Evolutionary conservation across 169 alveolate genomes (phyloP).

Genomic region (Sarcocystis neurona): DNA sequence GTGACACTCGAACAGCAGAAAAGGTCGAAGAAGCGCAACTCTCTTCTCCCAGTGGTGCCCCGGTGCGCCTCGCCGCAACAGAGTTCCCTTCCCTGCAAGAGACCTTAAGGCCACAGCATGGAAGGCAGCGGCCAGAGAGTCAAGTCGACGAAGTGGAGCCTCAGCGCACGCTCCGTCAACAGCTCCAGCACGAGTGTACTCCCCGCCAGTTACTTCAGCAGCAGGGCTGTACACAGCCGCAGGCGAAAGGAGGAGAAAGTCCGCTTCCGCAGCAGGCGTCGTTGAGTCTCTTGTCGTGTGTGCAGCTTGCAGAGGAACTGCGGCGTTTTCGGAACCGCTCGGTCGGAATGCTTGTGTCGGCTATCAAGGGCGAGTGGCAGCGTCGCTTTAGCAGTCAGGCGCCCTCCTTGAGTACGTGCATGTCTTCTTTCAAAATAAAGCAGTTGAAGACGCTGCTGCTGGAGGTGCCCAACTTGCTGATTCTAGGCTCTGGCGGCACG

Average conservation of each 20-base stretch:
- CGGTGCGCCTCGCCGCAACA: no score
- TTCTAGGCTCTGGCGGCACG: slow-evolving; percentile 70
- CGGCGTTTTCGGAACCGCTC: slow-evolving; percentile 25
- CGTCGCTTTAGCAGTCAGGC: slow-evolving; percentile 60
- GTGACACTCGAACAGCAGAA: no score
- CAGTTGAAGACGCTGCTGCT: slow-evolving; percentile 67
- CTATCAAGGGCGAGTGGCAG: slow-evolving; percentile 73
- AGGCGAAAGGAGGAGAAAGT: neutral
- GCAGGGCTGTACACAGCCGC: neutral
- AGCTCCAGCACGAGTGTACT: neutral
- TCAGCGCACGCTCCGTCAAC: neutral
- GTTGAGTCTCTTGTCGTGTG: neutral
- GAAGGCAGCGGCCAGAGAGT: no score
- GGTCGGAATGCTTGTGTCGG: slow-evolving; percentile 72
- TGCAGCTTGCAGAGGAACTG: slow-evolving; percentile 13
- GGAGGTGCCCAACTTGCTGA: slow-evolving; percentile 71
- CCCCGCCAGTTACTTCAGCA: neutral
- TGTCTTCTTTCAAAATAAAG: slow-evolving; percentile 61
- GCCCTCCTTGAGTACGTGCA: slow-evolving; percentile 62
- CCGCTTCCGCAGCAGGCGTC: neutral
- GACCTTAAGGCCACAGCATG: neutral
- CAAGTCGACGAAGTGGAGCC: no score
- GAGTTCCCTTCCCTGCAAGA: neutral
- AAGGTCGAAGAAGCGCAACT: no score
- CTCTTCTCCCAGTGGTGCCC: no score